Base-by-base conservation (phyloP, 129 eudicot genomes). In the Logfia minima region DNA sequence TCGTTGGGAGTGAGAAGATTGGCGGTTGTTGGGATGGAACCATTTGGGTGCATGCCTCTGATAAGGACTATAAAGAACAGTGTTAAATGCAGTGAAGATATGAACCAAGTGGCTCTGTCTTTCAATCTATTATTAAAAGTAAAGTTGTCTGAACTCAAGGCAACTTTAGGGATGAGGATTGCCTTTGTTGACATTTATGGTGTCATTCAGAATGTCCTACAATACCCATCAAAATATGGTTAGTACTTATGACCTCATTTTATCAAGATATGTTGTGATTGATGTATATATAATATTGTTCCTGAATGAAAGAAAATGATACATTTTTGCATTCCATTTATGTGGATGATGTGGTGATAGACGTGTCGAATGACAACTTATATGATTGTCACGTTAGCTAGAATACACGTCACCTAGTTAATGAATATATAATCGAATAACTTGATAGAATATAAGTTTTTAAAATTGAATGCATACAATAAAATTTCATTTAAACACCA, bases 41-140 rank as follows among this genome's bases (percentile, higher is more conserved):
- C 92, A 34, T 79, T 90, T 8, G 92, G 92, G 35, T 90, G 96
- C 75, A 53, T 87, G 77, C 96, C 96, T 17, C 52, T 87, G 22
- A 81, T 85, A 29, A 83, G 74, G 78, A 82, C 85, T 28, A 24
- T 89, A 31, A 68, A 65, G 74, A 75, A 62, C 32, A 73, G 65
- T 10, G 65, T 58, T 58, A 74, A 79, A 64, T 88, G 93, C 74
- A 83, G 81, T 43, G 77, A 39, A 31, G 74, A 60, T 21, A 70
- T 84, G 74, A 88, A 88, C 87, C 76, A 82, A 75, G 87, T 88
- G 83, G 90, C 93, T 9, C 70, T 72, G 32, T 85, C 89, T 23
- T 90, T 78, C 84, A 90, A 83, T 66, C 0, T 45, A 41, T 83
- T 76, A 68, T 32, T 87, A 29, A 76, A 87, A 43, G 53, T 58